phyloP scores from a whole-genome alignment of 805 yeast genomes.

The Suhomyces vadensis region DNA sequence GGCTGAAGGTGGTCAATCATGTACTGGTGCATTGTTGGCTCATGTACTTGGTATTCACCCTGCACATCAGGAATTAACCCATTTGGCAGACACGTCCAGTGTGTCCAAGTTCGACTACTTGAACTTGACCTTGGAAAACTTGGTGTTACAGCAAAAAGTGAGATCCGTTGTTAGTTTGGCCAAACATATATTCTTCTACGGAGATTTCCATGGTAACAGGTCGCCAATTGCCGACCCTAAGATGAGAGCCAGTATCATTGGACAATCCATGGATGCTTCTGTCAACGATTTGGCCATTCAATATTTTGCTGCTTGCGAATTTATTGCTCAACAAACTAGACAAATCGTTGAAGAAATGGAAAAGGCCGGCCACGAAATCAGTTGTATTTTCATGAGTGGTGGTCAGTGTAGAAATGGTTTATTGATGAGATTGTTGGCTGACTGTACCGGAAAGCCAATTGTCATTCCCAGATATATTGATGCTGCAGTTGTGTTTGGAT shows the following conservation, averaged over 20 bases:
- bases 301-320: slow-evolving; percentile 93
- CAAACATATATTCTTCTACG: slow-evolving; percentile 85
- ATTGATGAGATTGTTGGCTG: slow-evolving; percentile 86
- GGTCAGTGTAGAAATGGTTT: slow-evolving; percentile 95
- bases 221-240: slow-evolving; percentile 95
- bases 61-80: slow-evolving; percentile 71
- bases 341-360: slow-evolving; percentile 90
- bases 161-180: slow-evolving; percentile 81
- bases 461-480: slow-evolving; percentile 93
- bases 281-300: slow-evolving; percentile 81
- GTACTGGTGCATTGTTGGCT: slow-evolving; percentile 92
- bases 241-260: slow-evolving; percentile 91
- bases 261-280: slow-evolving; percentile 88
- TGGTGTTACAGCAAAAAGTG: slow-evolving; percentile 55
- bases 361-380: slow-evolving; percentile 72
- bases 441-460: slow-evolving; percentile 88
- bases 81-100: slow-evolving; percentile 65
- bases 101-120: slow-evolving; percentile 80
- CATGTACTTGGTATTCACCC: slow-evolving; percentile 89
- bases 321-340: slow-evolving; percentile 95
- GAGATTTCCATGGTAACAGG: slow-evolving; percentile 95
- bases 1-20: slow-evolving; percentile 98
- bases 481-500: slow-evolving; percentile 95
- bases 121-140: slow-evolving; percentile 69
- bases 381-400: slow-evolving; percentile 85